Percentiles rank a stretch among this genome's conserved stretches.
phyloP scores from a whole-genome alignment of 1,284 basidiomycete species.

The Boletus mariae region DNA sequence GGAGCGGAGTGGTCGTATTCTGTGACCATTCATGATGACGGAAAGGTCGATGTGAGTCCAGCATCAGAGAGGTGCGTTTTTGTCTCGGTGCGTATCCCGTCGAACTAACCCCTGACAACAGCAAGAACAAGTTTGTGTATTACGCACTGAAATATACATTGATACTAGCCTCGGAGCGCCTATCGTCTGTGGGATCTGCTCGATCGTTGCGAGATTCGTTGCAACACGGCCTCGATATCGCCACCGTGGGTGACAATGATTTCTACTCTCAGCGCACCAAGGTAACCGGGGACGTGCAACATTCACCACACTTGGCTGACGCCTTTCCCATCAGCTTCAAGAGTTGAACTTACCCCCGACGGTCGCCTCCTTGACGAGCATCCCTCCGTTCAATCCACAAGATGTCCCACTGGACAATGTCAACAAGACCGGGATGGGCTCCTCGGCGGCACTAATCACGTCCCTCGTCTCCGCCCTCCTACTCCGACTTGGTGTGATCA shows the following conservation, averaged over 20 bases:
- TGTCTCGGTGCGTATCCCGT: not conserved
- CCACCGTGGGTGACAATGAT: slow-evolving; percentile 92
- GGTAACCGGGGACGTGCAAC: slow-evolving; percentile 38
- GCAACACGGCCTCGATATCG: slow-evolving; percentile 62
- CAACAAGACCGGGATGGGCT: slow-evolving; percentile 98
- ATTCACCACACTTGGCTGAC: slow-evolving; percentile 10
- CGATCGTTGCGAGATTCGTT: slow-evolving; percentile 46
- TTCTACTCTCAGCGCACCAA: slow-evolving; percentile 94
- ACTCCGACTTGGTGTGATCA: slow-evolving; percentile 69
- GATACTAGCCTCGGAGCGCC: slow-evolving; percentile 46
- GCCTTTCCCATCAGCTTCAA: slow-evolving; percentile 50
- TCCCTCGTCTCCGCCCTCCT: slow-evolving; percentile 88
- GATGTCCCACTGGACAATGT: slow-evolving; percentile 73
- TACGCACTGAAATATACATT: slow-evolving; percentile 81
- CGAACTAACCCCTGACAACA: slow-evolving; percentile 13
- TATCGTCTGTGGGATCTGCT: slow-evolving; percentile 54
- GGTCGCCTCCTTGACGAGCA: slow-evolving; percentile 55
- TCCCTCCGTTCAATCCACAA: slow-evolving; percentile 75
- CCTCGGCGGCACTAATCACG: slow-evolving; percentile 95
- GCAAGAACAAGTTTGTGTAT: slow-evolving; percentile 88
- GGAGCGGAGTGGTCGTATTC: slow-evolving; percentile 77
- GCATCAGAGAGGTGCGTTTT: slow-evolving; percentile 42
- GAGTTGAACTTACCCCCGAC: slow-evolving; percentile 57
- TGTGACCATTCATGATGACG: slow-evolving; percentile 42
- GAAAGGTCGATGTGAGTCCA: slow-evolving; percentile 44